Conservation (phyloP, 2,329 filamentous ascomycete genomes). For the Neonectria neomacrospora region DNA sequence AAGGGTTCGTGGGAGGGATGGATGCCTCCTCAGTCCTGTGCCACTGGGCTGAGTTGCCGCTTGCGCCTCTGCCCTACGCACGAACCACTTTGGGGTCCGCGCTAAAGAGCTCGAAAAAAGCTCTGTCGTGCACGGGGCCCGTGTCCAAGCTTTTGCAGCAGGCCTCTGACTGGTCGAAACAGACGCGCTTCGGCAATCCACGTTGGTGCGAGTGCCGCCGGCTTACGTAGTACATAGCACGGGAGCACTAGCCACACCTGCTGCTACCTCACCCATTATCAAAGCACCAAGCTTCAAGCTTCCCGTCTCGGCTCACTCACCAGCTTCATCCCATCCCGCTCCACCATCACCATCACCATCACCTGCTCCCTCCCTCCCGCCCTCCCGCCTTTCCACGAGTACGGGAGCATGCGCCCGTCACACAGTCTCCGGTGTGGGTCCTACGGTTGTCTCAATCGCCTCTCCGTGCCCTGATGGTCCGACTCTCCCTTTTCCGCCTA, state of each 20-base stretch:
- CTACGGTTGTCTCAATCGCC: constrained; percentile 31
- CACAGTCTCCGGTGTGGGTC: constrained; percentile 36
- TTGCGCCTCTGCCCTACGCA: constrained; percentile 34
- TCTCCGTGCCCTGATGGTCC: constrained; percentile 48
- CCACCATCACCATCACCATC: constrained; percentile 1
- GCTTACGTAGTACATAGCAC: constrained; percentile 12
- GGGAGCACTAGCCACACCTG: constrained; percentile 19
- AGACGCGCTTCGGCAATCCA: constrained; percentile 28
- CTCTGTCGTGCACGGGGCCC: constrained; percentile 8
- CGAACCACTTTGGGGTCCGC: constrained; percentile 25
- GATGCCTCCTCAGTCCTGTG: constrained; percentile 30
- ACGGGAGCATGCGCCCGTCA: constrained; percentile 40
- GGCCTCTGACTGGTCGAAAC: constrained; percentile 30
- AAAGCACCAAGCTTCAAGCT: constrained; percentile 7
- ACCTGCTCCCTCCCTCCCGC: constrained; percentile 15
- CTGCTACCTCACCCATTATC: neutral
- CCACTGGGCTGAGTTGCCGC: constrained; percentile 37
- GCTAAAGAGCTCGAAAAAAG: constrained; percentile 8
- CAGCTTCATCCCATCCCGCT: constrained; percentile 11
- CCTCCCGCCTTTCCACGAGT: constrained; percentile 8
- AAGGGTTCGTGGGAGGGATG: constrained; percentile 9
- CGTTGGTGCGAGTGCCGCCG: constrained; percentile 18
- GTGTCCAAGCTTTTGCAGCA: neutral
- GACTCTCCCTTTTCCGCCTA: constrained; percentile 62
- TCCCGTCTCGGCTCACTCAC: constrained; percentile 10